phyloP scores from a whole-genome alignment of 2,329 filamentous ascomycete species.

The Teratosphaeria pseudoeucalypti region DNA sequence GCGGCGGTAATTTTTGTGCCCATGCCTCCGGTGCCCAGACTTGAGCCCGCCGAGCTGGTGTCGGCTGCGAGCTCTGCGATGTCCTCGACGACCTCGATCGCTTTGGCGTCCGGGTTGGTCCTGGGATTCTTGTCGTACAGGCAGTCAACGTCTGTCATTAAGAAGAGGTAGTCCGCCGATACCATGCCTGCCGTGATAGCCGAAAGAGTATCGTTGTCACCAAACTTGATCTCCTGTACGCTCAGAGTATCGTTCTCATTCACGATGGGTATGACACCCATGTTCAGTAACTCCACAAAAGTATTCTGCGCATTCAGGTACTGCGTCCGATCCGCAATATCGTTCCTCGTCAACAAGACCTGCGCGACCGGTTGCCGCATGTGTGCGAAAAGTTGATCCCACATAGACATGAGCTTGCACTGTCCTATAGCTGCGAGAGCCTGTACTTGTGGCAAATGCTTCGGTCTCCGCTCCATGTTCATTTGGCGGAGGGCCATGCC shows the following conservation, averaged over 20 bases:
- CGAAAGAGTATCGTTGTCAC: constrained; percentile 94
- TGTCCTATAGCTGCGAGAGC: constrained; percentile 93
- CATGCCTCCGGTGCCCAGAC: constrained; percentile 92
- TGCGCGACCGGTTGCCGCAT: constrained; percentile 86
- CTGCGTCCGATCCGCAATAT: constrained; percentile 91
- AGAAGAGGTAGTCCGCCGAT: constrained; percentile 87
- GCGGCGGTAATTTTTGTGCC: constrained; percentile 94
- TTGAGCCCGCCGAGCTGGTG: constrained; percentile 80
- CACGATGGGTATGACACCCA: constrained; percentile 96
- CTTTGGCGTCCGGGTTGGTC: constrained; percentile 69
- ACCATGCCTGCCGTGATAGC: constrained; percentile 97
- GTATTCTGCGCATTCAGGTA: constrained; percentile 97
- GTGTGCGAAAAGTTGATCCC: constrained; percentile 86
- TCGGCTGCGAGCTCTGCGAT: constrained; percentile 75
- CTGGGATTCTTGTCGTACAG: constrained; percentile 94
- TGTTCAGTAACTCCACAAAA: constrained; percentile 75
- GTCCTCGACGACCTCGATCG: constrained; percentile 88
- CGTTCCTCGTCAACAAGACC: constrained; percentile 85
- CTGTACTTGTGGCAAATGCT: constrained; percentile 82
- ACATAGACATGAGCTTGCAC: constrained; percentile 86
- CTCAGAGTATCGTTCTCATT: constrained; percentile 98
- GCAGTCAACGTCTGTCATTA: constrained; percentile 98
- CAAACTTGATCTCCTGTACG: constrained; percentile 98
- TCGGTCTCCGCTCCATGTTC: constrained; percentile 77
- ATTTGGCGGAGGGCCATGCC: constrained; percentile 85